Evolutionary conservation across 2,329 filamentous ascomycete species (phyloP).

Genomic region (Chaetomiaceae sp.): DNA sequence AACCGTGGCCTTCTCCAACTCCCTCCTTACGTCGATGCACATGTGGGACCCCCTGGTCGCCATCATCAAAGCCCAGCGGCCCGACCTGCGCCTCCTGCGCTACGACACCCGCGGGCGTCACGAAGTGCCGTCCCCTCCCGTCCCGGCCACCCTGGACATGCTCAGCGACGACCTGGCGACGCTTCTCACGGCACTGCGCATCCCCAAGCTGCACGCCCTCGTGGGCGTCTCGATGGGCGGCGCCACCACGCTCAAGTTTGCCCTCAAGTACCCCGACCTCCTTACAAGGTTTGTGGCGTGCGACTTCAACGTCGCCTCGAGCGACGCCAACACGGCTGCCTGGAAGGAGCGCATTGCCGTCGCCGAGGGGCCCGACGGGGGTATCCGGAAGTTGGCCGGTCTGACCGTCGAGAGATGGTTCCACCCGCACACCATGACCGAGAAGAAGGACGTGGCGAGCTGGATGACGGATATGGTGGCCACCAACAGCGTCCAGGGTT

Average conservation of each 20-base stretch:
- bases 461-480: constrained; percentile 66
- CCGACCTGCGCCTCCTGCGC: constrained; percentile 67
- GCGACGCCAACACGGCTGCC: constrained; percentile 68
- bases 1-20: constrained; percentile 72
- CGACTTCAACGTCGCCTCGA: constrained; percentile 72
- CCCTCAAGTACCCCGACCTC: constrained; percentile 59
- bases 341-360: constrained; percentile 74
- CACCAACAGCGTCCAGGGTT: constrained; percentile 65
- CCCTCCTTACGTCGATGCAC: constrained; percentile 68
- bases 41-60: constrained; percentile 78
- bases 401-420: constrained; percentile 77
- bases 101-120: constrained; percentile 72
- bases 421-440: constrained; percentile 49
- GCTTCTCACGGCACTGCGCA: constrained; percentile 65
- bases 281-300: constrained; percentile 64
- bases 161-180: constrained; percentile 63
- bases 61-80: constrained; percentile 55
- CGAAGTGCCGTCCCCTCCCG: constrained; percentile 42
- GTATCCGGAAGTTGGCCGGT: constrained; percentile 63
- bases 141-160: constrained; percentile 56
- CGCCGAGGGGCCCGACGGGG: constrained; percentile 52
- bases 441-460: constrained; percentile 44
- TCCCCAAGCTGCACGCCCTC: constrained; percentile 60
- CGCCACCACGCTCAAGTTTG: constrained; percentile 69
- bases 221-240: constrained; percentile 80